phyloP scores from a whole-genome alignment of 2,329 filamentous ascomycete genomes.

The Aspergillus chevalieri region DNA sequence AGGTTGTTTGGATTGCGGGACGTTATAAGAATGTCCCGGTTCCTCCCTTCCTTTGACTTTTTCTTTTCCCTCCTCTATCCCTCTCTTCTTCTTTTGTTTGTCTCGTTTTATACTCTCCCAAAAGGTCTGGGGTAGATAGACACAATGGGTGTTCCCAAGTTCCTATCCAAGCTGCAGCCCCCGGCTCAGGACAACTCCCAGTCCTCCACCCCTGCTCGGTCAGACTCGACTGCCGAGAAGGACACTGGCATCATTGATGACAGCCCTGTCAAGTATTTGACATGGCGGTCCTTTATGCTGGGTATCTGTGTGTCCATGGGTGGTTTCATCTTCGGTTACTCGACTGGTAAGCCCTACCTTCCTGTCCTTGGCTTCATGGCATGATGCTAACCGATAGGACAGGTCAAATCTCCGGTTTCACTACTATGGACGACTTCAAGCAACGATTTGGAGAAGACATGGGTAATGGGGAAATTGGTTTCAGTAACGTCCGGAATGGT shows the following conservation, averaged over 20 bases:
- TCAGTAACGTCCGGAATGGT: constrained; percentile 41
- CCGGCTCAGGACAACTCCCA: constrained; percentile 26
- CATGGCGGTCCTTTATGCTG: constrained; percentile 38
- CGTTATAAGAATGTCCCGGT: not conserved
- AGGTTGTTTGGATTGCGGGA: not conserved
- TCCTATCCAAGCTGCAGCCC: constrained; percentile 26
- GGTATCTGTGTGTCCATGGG: constrained; percentile 44
- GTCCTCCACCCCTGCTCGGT: constrained; percentile 26
- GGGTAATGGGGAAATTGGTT: constrained; percentile 28
- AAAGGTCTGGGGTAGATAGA: not conserved
- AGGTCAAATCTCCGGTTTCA: constrained; percentile 42
- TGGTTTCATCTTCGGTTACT: constrained; percentile 44
- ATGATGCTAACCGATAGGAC: constrained; percentile 7
- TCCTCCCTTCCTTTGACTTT: not conserved
- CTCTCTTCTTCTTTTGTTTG: not conserved
- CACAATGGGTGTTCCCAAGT: constrained; percentile 22
- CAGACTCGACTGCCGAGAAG: constrained; percentile 30
- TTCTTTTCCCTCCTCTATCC: not conserved
- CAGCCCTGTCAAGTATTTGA: constrained; percentile 38
- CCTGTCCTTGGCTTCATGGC: constrained; percentile 1
- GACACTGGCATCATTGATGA: constrained; percentile 31
- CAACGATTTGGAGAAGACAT: constrained; percentile 34
- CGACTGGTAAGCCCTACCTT: constrained; percentile 29
- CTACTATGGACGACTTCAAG: constrained; percentile 43
- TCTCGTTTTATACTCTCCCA: not conserved